These are phyloP conservation scores for Lithohypha guttulata DNA, from an alignment of 2,329 filamentous ascomycete genomes.

Conservation along the genomic window DNA sequence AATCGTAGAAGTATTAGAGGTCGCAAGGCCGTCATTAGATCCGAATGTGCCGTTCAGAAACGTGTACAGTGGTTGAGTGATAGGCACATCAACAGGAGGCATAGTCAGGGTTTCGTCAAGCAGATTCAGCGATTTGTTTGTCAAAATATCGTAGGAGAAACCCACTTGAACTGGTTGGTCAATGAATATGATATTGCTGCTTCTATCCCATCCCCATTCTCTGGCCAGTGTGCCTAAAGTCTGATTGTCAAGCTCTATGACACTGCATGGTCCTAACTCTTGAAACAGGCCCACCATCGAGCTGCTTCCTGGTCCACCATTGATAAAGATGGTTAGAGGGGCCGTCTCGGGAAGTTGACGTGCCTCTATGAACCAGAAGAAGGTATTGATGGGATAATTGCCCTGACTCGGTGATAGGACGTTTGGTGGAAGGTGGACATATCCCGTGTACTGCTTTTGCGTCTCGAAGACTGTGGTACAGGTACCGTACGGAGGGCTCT, in stretches of 20 bases:
- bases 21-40: slow-evolving; percentile 39
- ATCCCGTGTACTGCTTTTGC: slow-evolving; percentile 62
- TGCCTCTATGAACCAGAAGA: slow-evolving; percentile 35
- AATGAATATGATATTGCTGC: slow-evolving; percentile 32
- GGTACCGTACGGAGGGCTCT: slow-evolving; percentile 46
- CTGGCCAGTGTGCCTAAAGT: slow-evolving; percentile 35
- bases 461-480: slow-evolving; percentile 54
- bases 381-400: slow-evolving; percentile 27
- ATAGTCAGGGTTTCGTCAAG: slow-evolving; percentile 24
- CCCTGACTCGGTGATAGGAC: slow-evolving; percentile 24
- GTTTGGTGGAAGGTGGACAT: slow-evolving; percentile 48
- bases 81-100: slow-evolving; percentile 24
- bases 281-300: slow-evolving; percentile 44
- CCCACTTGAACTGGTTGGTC: slow-evolving; percentile 41
- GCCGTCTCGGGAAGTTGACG: slow-evolving; percentile 34
- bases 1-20: slow-evolving; percentile 46
- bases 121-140: slow-evolving; percentile 34
- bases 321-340: slow-evolving; percentile 42
- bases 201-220: slow-evolving; percentile 41
- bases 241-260: slow-evolving; percentile 32
- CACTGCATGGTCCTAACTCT: slow-evolving; percentile 36
- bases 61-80: slow-evolving; percentile 24
- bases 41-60: slow-evolving; percentile 56
- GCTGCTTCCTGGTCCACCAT: slow-evolving; percentile 43
- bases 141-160: slow-evolving; percentile 38